These are phyloP conservation scores for Botrytis galanthina DNA, from an alignment of 2,329 filamentous ascomycete species.

Conservation along the genomic window DNA sequence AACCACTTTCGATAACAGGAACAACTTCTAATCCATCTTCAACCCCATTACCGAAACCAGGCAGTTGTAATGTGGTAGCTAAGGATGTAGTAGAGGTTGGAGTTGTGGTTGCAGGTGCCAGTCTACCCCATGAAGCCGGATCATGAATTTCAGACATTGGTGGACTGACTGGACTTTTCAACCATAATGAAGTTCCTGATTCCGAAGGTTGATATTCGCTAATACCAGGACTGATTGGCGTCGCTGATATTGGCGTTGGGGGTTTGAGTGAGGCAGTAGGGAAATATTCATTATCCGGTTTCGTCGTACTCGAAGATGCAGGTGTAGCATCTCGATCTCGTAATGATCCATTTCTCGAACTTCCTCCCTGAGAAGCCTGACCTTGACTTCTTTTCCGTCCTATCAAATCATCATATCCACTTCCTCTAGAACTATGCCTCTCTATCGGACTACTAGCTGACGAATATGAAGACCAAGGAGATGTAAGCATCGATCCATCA, in stretches of 20 bases:
- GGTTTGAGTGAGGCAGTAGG: constrained; percentile 11
- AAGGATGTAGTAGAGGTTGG: constrained; percentile 2
- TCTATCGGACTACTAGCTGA: constrained; percentile 28
- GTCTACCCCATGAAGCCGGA: constrained; percentile 16
- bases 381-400: constrained; percentile 33
- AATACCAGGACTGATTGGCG: constrained; percentile 3
- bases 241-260: constrained; percentile 5
- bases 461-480: constrained; percentile 19
- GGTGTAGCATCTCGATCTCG: constrained; percentile 17
- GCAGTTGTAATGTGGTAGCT: constrained; percentile 28
- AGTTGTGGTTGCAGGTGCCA: neutral
- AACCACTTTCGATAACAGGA: constrained; percentile 13
- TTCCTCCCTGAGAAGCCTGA: constrained; percentile 22
- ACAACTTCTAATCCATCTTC: constrained; percentile 34
- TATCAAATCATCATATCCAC: constrained; percentile 31
- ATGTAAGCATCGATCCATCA: constrained; percentile 18
- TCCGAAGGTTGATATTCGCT: constrained; percentile 21
- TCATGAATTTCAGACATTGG: constrained; percentile 6
- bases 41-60: constrained; percentile 30
- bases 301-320: constrained; percentile 11
- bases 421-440: constrained; percentile 30
- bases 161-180: constrained; percentile 21
- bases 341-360: constrained; percentile 18
- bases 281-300: constrained; percentile 11
- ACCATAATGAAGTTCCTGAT: constrained; percentile 2